Conservation (phyloP, 345 rosid genomes). For the Gossypium thurberi region DNA sequence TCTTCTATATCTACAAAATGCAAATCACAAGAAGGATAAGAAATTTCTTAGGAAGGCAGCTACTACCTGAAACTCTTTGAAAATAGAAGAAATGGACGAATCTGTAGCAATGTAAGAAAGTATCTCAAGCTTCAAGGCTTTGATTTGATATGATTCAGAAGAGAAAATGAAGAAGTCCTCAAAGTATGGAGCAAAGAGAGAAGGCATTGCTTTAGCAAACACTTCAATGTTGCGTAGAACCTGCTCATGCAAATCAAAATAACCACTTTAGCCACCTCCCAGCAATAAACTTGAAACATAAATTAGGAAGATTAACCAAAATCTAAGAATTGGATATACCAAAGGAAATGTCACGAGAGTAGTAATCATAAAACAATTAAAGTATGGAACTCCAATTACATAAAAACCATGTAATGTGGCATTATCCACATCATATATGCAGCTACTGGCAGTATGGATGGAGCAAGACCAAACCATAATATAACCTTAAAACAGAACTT, state of each 20-base stretch:
- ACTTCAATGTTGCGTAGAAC: conserved; percentile 86
- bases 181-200: conserved; percentile 67
- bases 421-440: not conserved
- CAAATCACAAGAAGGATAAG: not conserved
- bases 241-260: conserved; percentile 37
- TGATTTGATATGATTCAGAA: conserved; percentile 76
- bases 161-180: conserved; percentile 75
- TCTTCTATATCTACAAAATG: not conserved
- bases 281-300: conserved; percentile 12
- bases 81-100: conserved; percentile 60
- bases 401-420: not conserved
- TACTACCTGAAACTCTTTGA: conserved; percentile 87
- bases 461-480: not conserved
- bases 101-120: conserved; percentile 73
- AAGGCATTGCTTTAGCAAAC: conserved; percentile 79
- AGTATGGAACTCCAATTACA: not conserved
- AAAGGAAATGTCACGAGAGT: not conserved
- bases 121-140: conserved; percentile 85
- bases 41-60: not conserved
- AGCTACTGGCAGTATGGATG: not conserved
- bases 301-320: conserved; percentile 10
- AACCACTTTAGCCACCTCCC: conserved; percentile 11
- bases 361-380: not conserved
- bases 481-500: not conserved
- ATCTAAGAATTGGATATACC: not conserved